phyloP scores from a whole-genome alignment of 164 flowering plant species.

The Stephania yunnanensis region DNA sequence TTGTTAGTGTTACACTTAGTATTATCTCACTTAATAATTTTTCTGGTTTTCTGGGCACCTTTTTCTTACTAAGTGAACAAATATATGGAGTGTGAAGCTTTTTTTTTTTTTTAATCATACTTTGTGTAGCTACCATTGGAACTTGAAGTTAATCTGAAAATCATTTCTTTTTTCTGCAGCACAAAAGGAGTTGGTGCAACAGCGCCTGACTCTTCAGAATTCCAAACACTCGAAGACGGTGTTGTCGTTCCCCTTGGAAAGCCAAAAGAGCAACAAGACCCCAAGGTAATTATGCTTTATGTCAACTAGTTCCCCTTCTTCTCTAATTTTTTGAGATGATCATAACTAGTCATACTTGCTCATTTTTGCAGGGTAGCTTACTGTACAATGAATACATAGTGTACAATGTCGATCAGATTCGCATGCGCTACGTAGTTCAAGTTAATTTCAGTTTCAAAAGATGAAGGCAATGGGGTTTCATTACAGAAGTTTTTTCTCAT shows the following conservation, averaged over 20 bases:
- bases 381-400: slow-evolving; percentile 89
- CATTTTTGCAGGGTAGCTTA: slow-evolving; percentile 53
- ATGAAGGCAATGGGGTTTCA: slow-evolving; percentile 8
- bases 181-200: slow-evolving; percentile 88
- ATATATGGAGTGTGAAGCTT: no score
- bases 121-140: no score
- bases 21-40: not conserved
- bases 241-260: slow-evolving; percentile 69
- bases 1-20: not conserved
- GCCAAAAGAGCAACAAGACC: slow-evolving; percentile 44
- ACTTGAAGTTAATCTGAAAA: no score
- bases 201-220: slow-evolving; percentile 63
- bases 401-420: slow-evolving; percentile 84
- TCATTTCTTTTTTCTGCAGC: slow-evolving; percentile 35
- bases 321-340: not conserved
- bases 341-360: not conserved
- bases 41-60: no score
- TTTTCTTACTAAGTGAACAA: not conserved
- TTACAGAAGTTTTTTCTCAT: not conserved
- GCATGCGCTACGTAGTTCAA: slow-evolving; percentile 78
- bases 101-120: no score
- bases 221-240: slow-evolving; percentile 56
- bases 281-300: slow-evolving; percentile 31
- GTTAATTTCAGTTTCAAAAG: slow-evolving; percentile 61
- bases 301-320: not conserved